Conservation (phyloP, 768 basidiomycete genomes). For the Termitomyces sp. region DNA sequence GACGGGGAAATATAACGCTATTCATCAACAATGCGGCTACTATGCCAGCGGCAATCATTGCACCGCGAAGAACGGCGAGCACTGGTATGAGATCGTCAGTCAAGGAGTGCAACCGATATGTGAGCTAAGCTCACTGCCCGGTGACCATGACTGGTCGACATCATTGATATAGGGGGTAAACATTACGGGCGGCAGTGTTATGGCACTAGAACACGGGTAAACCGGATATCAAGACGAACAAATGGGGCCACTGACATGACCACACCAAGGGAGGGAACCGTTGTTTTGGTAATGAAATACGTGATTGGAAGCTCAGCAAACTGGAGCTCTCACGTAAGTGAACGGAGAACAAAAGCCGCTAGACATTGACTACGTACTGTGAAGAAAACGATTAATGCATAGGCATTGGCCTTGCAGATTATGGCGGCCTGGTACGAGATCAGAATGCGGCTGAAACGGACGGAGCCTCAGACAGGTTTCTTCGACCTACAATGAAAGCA, state of each 20-base stretch:
- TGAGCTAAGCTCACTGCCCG: conserved; percentile 24
- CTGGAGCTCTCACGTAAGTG: conserved; percentile 20
- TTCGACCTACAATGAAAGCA: conserved; percentile 28
- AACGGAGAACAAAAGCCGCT: neutral
- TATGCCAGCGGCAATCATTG: conserved; percentile 45
- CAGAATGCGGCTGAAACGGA: neutral
- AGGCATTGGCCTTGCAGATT: conserved; percentile 40
- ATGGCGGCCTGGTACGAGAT: conserved; percentile 30
- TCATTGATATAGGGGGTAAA: conserved; percentile 31
- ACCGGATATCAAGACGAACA: neutral
- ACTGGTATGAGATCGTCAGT: conserved; percentile 24
- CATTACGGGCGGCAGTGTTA: conserved; percentile 44
- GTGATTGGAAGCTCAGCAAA: conserved; percentile 43
- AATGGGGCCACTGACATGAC: conserved; percentile 36
- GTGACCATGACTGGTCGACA: conserved; percentile 26
- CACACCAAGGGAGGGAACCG: conserved; percentile 38
- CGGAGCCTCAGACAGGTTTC: neutral
- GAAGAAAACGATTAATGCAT: conserved; percentile 37
- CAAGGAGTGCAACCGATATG: neutral
- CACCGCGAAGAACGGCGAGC: conserved; percentile 36
- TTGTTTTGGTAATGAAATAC: conserved; percentile 41
- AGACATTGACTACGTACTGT: conserved; percentile 28
- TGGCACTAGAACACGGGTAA: conserved; percentile 26
- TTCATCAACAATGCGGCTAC: conserved; percentile 43
- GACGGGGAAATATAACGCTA: conserved; percentile 44